phyloP scores from a whole-genome alignment of 345 rosid species.

The Murraya koenigii region DNA sequence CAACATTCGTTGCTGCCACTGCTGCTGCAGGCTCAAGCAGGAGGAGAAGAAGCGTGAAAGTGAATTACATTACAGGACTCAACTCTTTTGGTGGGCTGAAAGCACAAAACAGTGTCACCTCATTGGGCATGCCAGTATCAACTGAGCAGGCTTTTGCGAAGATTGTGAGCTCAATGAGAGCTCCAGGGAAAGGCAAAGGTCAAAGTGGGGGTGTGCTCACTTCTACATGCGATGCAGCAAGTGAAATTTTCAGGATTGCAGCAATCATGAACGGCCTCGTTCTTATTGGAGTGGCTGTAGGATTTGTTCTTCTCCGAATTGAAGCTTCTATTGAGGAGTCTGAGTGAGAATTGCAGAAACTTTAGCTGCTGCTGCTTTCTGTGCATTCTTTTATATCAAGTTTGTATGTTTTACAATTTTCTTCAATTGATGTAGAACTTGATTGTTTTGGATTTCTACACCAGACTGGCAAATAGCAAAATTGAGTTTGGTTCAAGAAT shows the following conservation, averaged over 20 bases:
- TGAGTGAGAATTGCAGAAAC: conserved; percentile 21
- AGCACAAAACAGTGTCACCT: conserved; percentile 37
- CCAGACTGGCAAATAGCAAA: background rate
- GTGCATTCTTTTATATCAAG: background rate
- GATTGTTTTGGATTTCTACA: conserved; percentile 1
- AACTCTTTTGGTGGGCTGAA: conserved; percentile 49
- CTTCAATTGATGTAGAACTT: conserved; percentile 2
- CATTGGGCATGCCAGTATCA: conserved; percentile 34
- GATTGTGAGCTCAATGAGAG: conserved; percentile 42
- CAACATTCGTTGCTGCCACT: conserved; percentile 24
- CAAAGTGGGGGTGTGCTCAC: conserved; percentile 35
- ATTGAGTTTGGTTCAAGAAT: background rate
- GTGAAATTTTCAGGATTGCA: conserved; percentile 50
- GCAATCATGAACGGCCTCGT: conserved; percentile 51
- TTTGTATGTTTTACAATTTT: background rate
- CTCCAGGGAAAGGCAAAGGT: conserved; percentile 26
- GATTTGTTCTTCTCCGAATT: conserved; percentile 44
- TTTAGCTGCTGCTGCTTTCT: background rate
- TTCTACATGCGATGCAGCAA: conserved; percentile 36
- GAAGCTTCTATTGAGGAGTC: conserved; percentile 45
- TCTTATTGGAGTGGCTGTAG: conserved; percentile 52
- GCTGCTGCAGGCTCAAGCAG: conserved; percentile 7
- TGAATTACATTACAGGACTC: conserved; percentile 37
- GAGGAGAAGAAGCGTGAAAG: conserved; percentile 18
- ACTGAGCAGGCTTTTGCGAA: conserved; percentile 40